Evolutionary conservation across 495 filamentous ascomycete genomes (phyloP).

Genomic region (Tetracladium marchalianum): DNA sequence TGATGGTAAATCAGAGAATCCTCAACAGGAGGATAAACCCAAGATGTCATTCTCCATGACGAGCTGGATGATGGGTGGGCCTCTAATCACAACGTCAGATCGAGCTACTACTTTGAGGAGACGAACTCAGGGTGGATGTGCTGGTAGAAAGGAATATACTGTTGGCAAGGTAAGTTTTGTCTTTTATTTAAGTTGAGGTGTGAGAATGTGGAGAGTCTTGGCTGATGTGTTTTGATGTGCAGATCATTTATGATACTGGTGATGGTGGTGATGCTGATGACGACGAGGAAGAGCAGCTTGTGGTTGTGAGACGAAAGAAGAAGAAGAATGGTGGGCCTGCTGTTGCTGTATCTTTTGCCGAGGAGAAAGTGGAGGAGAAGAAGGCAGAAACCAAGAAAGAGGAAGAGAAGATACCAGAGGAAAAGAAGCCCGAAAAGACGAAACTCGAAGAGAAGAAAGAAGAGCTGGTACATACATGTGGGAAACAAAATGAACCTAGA

Average conservation of each 20-base stretch:
- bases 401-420: background rate
- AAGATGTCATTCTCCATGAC: too few relatives aligned
- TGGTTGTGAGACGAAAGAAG: background rate
- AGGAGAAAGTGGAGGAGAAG: background rate
- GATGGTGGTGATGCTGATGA: background rate
- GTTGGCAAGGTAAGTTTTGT: too few relatives aligned
- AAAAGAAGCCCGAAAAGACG: background rate
- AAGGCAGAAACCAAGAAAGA: background rate
- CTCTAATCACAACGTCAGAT: too few relatives aligned
- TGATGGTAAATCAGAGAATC: too few relatives aligned
- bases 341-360: background rate
- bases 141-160: too few relatives aligned
- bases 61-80: too few relatives aligned
- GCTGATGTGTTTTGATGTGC: background rate
- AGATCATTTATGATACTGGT: background rate
- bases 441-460: conserved; percentile 2
- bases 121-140: too few relatives aligned
- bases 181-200: conserved; percentile 3
- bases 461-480: background rate
- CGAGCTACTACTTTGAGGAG: too few relatives aligned
- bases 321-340: too few relatives aligned
- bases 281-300: background rate
- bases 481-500: conserved; percentile 1
- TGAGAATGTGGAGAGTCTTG: background rate
- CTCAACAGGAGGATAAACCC: too few relatives aligned